phyloP scores from a whole-genome alignment of 2,329 filamentous ascomycete species.

The Aspergillus arachidicola region DNA sequence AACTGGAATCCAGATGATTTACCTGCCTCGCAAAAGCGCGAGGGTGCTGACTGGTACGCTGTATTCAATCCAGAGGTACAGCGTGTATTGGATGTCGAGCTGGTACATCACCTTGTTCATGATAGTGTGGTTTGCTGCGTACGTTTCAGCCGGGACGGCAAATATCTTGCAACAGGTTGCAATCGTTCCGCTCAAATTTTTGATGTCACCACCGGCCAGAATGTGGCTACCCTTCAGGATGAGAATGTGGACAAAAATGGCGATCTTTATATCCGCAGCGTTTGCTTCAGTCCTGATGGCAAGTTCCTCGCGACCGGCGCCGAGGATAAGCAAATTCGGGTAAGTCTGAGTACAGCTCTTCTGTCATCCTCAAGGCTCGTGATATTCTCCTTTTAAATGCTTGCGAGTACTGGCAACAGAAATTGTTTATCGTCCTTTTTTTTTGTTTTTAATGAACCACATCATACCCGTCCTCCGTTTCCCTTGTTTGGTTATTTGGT shows the following conservation, averaged over 20 bases:
- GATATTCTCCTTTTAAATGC: background rate
- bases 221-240: slow-evolving; percentile 88
- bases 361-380: no score
- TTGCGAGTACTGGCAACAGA: background rate
- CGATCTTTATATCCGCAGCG: slow-evolving; percentile 94
- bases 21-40: slow-evolving; percentile 84
- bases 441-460: background rate
- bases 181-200: slow-evolving; percentile 99
- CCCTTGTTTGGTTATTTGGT: background rate
- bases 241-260: slow-evolving; percentile 83
- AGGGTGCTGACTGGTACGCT: slow-evolving; percentile 89
- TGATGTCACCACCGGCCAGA: slow-evolving; percentile 83
- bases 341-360: slow-evolving; percentile 50
- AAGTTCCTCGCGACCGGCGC: slow-evolving; percentile 92
- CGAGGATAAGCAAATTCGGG: slow-evolving; percentile 94
- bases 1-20: slow-evolving; percentile 87
- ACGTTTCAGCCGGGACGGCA: slow-evolving; percentile 91
- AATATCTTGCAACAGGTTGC: slow-evolving; percentile 94
- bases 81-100: slow-evolving; percentile 86
- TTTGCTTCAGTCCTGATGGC: slow-evolving; percentile 97
- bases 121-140: slow-evolving; percentile 98
- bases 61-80: slow-evolving; percentile 94
- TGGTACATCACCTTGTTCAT: slow-evolving; percentile 89
- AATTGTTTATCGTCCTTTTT: background rate
- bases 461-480: background rate